Base-by-base conservation (phyloP, 2,329 filamentous ascomycete genomes). In the Ophiostoma ips region DNA sequence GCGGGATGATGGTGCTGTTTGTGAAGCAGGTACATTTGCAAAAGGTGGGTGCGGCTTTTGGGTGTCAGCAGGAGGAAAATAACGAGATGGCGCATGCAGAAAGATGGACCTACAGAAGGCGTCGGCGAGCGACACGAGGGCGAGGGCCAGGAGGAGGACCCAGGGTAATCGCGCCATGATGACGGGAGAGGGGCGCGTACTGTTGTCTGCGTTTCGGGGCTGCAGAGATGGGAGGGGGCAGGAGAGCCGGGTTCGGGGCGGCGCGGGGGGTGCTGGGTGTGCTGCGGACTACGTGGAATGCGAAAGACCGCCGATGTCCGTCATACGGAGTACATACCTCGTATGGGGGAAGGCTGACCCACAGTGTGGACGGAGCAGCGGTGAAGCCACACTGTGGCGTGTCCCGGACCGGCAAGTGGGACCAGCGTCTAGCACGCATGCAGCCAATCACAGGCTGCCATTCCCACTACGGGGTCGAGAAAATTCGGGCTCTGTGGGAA, bases 1-100 rank as follows among this genome's bases (percentile, higher is more conserved):
- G 71, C 13, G 74, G 70, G 60, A 83, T 79, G 59, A 83, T 79
- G 56, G 77, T 82, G 69, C 75, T 79, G 67, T 83, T 82, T 58
- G 76, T 77, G 67, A 80, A 80, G 67, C 79, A 83, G 57, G 77
- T 82, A 66, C 79, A 83, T 71, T 83, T 83, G 70, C 79, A 83
- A 62, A 82, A 83, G 2, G 75, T 76, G 16, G 76, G 77, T 40
- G 76, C 72, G 31, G 73, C 77, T 81, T 58, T 6, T 33, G 24
- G 35, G 37, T 30, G 30, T n/a, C 19, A 49, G 55, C 15, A 40
- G 21, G 15, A 8, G 8, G 24, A 28, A 28, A 28, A 8, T 8
- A n/a, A n/a, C n/a, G n/a, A n/a, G n/a, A n/a, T n/a, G n/a, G n/a
- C n/a, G n/a, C n/a, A 1, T n/a, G 24, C 21, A 31, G 15, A 31